Percentiles rank a stretch among this genome's conserved stretches.
Evolutionary conservation across 805 yeast genomes (phyloP).

Genomic region (Naumovozyma dairenensis): DNA sequence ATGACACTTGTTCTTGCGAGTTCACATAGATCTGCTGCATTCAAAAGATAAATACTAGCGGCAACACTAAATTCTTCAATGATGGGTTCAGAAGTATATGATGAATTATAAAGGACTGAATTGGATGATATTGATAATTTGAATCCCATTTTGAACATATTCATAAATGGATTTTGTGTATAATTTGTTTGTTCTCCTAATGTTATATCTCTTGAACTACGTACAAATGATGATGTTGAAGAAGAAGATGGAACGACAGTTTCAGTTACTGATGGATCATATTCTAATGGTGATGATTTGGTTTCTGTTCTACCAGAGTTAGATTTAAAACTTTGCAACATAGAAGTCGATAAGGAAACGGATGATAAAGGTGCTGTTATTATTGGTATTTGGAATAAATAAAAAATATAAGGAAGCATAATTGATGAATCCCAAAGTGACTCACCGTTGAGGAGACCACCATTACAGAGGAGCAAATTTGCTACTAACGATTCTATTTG

Average conservation of each 20-base stretch:
- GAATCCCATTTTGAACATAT: conserved; percentile 23
- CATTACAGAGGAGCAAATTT: conserved; percentile 23
- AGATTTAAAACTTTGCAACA: conserved; percentile 1
- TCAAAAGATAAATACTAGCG: conserved; percentile 26
- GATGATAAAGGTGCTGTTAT: conserved; percentile 26
- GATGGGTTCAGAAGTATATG: conserved; percentile 26
- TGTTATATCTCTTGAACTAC: conserved; percentile 18
- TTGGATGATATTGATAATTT: conserved; percentile 21
- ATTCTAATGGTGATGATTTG: no score
- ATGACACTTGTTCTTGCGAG: conserved; percentile 23
- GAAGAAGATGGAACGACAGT: neutral
- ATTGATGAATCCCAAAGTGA: conserved; percentile 19
- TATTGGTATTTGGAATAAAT: conserved; percentile 24
- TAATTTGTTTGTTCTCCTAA: conserved; percentile 14
- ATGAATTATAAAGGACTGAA: conserved; percentile 24
- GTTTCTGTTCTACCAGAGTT: neutral
- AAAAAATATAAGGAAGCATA: conserved; percentile 18
- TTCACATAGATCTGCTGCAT: conserved; percentile 28
- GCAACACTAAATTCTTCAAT: conserved; percentile 30
- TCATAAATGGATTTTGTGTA: conserved; percentile 24
- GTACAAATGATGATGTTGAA: neutral
- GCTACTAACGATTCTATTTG: conserved; percentile 23
- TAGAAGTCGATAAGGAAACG: conserved; percentile 6
- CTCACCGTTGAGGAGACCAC: conserved; percentile 25
- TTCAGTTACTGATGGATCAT: neutral